These are phyloP conservation scores for Candida taoyuanica DNA, from an alignment of 805 yeast species.

Conservation along the genomic window DNA sequence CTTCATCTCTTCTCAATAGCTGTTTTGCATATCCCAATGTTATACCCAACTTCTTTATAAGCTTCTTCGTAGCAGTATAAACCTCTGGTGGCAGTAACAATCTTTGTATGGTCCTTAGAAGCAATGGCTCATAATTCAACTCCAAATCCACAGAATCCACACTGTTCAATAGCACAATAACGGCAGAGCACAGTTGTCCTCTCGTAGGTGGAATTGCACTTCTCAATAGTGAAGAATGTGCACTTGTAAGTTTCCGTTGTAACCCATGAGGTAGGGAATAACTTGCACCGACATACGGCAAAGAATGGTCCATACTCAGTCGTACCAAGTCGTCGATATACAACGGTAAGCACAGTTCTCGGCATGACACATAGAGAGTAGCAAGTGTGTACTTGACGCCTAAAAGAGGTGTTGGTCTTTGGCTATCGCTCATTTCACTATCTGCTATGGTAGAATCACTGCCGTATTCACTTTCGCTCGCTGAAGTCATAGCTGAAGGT, in stretches of 20 bases:
- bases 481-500: background rate
- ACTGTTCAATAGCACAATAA: conserved; percentile 17
- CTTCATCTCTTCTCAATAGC: background rate
- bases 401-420: conserved; percentile 1
- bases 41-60: conserved; percentile 21
- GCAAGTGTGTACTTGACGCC: conserved; percentile 20
- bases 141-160: conserved; percentile 2
- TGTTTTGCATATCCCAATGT: conserved; percentile 5
- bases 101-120: conserved; percentile 39
- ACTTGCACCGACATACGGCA: conserved; percentile 46
- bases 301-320: conserved; percentile 36
- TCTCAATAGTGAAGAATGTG: conserved; percentile 36
- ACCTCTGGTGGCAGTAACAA: conserved; percentile 48
- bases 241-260: conserved; percentile 35
- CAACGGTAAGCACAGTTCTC: conserved; percentile 45
- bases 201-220: conserved; percentile 32
- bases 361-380: conserved; percentile 47
- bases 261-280: conserved; percentile 36
- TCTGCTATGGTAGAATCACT: background rate
- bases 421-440: background rate
- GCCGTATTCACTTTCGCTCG: conserved; percentile 2
- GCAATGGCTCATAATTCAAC: conserved; percentile 33
- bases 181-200: conserved; percentile 33
- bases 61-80: conserved; percentile 31
- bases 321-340: conserved; percentile 44